Evolutionary conservation across 768 basidiomycete species (phyloP).

Genomic region (Tulasnella sp.): DNA sequence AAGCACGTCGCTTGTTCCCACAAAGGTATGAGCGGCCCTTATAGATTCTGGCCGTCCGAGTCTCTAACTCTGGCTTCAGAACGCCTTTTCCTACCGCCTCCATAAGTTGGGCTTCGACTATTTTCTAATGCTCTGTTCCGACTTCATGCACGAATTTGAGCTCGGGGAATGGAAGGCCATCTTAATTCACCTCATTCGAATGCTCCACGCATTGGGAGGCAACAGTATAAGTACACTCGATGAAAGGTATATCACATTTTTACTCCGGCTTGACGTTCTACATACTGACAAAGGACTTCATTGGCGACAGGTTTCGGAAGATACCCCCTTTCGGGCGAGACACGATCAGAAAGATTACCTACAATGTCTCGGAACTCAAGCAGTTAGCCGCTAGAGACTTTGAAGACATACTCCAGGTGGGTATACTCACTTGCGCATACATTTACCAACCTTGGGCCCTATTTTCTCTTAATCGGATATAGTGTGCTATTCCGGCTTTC

Average conservation of each 20-base stretch:
- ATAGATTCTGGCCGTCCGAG: background rate
- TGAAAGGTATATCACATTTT: background rate
- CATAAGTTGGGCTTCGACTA: slow-evolving; percentile 26
- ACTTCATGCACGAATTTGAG: slow-evolving; percentile 40
- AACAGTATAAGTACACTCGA: background rate
- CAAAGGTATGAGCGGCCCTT: slow-evolving; percentile 1
- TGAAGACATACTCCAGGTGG: slow-evolving; percentile 29
- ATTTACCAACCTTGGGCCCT: too few species aligned
- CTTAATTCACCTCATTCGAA: slow-evolving; percentile 34
- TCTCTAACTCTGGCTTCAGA: slow-evolving; percentile 25
- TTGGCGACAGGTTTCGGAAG: background rate
- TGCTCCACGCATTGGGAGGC: background rate
- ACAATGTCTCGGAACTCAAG: slow-evolving; percentile 16
- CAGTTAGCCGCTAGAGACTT: slow-evolving; percentile 24
- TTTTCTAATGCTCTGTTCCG: slow-evolving; percentile 28
- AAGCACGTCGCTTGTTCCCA: slow-evolving; percentile 12
- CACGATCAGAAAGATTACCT: background rate
- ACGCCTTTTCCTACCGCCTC: slow-evolving; percentile 30
- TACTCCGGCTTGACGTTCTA: background rate
- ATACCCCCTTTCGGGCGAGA: background rate
- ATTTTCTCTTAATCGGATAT: too few species aligned
- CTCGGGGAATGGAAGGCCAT: slow-evolving; percentile 36
- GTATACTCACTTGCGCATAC: too few species aligned
- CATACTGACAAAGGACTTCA: background rate
- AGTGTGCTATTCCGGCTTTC: slow-evolving; percentile 20